A percentile compares a stretch with the other conserved stretches of the same genome.
Conservation (phyloP, 2,329 filamentous ascomycete genomes). For the Fusarium luffae region DNA sequence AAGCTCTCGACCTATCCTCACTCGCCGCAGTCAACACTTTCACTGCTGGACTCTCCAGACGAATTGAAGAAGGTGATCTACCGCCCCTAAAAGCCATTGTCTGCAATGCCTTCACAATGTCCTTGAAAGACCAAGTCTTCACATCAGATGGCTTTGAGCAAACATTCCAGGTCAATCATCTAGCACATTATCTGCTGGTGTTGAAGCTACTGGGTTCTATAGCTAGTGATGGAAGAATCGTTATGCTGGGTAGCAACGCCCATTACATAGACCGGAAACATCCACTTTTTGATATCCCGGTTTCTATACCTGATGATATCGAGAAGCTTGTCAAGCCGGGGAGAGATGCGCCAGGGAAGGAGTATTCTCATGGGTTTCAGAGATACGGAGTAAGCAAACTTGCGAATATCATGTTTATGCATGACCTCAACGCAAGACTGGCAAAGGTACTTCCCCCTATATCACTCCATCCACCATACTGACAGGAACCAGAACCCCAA, state of each 20-base stretch:
- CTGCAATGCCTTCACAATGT: constrained; percentile 39
- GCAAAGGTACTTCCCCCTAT: neutral
- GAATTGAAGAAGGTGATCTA: constrained; percentile 1
- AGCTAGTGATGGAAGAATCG: constrained; percentile 13
- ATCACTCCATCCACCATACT: rapidly evolving
- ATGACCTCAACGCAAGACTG: constrained; percentile 35
- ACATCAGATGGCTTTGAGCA: constrained; percentile 32
- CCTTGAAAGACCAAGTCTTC: constrained; percentile 5
- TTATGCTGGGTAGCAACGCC: constrained; percentile 26
- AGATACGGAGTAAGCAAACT: constrained; percentile 39
- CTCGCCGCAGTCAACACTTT: constrained; percentile 17
- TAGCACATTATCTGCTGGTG: constrained; percentile 39
- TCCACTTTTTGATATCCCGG: constrained; percentile 23
- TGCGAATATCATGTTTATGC: constrained; percentile 44
- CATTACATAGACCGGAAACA: constrained; percentile 32
- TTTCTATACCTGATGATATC: constrained; percentile 20
- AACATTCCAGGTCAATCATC: constrained; percentile 38
- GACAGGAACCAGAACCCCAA: constrained; percentile 16
- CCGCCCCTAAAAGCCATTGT: constrained; percentile 33
- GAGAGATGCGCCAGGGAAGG: constrained; percentile 13
- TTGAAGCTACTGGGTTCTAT: constrained; percentile 36
- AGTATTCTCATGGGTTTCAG: constrained; percentile 40
- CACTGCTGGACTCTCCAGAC: neutral
- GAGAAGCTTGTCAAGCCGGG: constrained; percentile 10
- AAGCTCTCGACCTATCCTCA: constrained; percentile 30